Base-by-base conservation (phyloP, 176 grass and related monocot genomes). In the Oryza glaberrima region DNA sequence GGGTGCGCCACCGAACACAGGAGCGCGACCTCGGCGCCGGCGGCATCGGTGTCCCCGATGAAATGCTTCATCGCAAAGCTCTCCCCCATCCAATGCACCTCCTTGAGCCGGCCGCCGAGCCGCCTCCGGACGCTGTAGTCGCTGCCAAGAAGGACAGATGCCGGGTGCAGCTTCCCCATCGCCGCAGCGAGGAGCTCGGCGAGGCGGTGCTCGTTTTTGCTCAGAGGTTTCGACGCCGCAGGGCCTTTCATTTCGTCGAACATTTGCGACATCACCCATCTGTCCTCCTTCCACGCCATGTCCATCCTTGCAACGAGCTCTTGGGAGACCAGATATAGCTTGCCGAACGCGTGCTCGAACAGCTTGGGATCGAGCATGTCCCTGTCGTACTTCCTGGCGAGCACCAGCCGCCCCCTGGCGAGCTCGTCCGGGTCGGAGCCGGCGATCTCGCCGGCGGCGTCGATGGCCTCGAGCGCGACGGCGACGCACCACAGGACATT, bases 61-160 rank as follows among this genome's bases (percentile, higher is more conserved):
- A 92, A 44, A 46, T 98, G 96, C 83, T 94, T 94, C 80, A 98
- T 84, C 1, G 86, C 93, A 64, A 95, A 87, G 84, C 65, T 90
- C 40, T 90, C 96, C 25, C 93, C 93, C 87, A 95, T 86, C 96
- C 96, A 98, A 56, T 98, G 96, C 60, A 86, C 96, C 86, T 95
- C 96, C 88, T 98, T 98, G 32, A 90, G 89, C 22, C 71, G 23
- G 7, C 91, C 85, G 0, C 89, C 91, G 17, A 98, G 81, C 41
- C 90, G 73, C 72, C 93, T 67, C 58, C 91, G 87, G 65, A 98
- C 91, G 69, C 88, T 90, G 89, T 90, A 98, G 34, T 98, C 96
- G 4, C 61, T 68, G 40, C 81, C 38, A 2, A 85, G 87, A 56
- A 98, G 73, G 13, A 92, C 32, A 4, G 96, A 88, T 58, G 91